Conservation (phyloP, 116 monocot genomes). For the Dioscorea cayenensis region DNA sequence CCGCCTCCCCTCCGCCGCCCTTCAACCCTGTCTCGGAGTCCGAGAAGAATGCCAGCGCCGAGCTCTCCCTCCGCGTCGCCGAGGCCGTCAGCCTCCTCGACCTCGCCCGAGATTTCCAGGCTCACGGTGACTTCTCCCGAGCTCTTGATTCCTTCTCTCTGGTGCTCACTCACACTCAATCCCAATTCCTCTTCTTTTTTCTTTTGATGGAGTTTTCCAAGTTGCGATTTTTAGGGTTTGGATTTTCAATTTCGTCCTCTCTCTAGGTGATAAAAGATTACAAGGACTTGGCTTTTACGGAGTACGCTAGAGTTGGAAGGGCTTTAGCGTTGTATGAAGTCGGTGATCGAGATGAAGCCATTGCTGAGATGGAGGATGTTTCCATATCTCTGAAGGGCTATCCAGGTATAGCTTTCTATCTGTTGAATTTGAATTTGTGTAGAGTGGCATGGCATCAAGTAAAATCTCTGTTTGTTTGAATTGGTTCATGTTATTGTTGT, state of each 20-base stretch:
- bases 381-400: constrained; percentile 78
- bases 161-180: constrained; percentile 11
- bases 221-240: background rate
- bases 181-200: too few species aligned
- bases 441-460: background rate
- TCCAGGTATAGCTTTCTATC: constrained; percentile 37
- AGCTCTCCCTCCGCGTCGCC: constrained; percentile 36
- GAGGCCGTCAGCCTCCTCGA: constrained; percentile 60
- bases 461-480: background rate
- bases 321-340: constrained; percentile 71
- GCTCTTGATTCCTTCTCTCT: constrained; percentile 57
- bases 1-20: constrained; percentile 4
- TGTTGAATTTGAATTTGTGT: background rate
- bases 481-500: background rate
- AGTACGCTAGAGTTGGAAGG: constrained; percentile 81
- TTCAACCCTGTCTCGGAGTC: constrained; percentile 41
- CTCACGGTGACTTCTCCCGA: constrained; percentile 50
- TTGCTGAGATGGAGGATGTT: constrained; percentile 87
- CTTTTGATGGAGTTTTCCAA: background rate
- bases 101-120: constrained; percentile 54
- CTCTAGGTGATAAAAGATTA: constrained; percentile 55
- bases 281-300: constrained; percentile 71
- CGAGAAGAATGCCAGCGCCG: constrained; percentile 46
- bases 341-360: constrained; percentile 67
- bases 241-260: background rate